Conservation (phyloP, 345 rosid species). For the Erodium maritimum region DNA sequence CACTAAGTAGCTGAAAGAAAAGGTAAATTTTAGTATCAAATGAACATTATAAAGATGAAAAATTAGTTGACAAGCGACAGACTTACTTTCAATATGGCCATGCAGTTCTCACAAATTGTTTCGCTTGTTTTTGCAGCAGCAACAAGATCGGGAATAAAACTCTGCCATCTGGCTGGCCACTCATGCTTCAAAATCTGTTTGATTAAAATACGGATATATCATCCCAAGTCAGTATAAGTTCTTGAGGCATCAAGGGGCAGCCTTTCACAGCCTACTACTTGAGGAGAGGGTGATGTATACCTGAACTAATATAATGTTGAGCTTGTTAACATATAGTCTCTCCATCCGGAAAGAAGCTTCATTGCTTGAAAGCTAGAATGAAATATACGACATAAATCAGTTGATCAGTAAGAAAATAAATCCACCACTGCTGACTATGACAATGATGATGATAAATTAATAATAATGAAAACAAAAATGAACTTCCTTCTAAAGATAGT, state of each 20-base stretch:
- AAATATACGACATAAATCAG: neutral
- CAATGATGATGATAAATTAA: constrained; percentile 6
- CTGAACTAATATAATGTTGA: constrained; percentile 93
- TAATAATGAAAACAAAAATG: neutral
- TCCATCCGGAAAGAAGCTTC: constrained; percentile 77
- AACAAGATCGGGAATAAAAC: constrained; percentile 98
- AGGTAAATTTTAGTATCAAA: constrained; percentile 7
- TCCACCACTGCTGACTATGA: too few relatives aligned
- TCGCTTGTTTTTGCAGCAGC: constrained; percentile 99
- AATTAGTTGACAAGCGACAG: neutral
- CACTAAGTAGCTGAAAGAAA: constrained; percentile 70
- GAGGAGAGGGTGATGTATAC: constrained; percentile 20
- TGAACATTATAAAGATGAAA: neutral
- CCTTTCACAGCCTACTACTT: neutral
- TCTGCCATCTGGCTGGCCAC: constrained; percentile 96
- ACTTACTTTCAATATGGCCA: constrained; percentile 84
- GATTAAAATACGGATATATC: neutral
- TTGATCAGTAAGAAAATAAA: neutral
- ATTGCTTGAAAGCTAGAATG: constrained; percentile 66
- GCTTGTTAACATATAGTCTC: constrained; percentile 88
- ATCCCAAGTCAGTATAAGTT: neutral
- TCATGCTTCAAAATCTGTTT: constrained; percentile 95
- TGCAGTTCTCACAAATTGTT: constrained; percentile 99
- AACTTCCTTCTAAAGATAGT: neutral
- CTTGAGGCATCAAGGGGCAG: neutral